Evolutionary conservation across 306 rosid species (phyloP).

Genomic region (Coriaria nepalensis): DNA sequence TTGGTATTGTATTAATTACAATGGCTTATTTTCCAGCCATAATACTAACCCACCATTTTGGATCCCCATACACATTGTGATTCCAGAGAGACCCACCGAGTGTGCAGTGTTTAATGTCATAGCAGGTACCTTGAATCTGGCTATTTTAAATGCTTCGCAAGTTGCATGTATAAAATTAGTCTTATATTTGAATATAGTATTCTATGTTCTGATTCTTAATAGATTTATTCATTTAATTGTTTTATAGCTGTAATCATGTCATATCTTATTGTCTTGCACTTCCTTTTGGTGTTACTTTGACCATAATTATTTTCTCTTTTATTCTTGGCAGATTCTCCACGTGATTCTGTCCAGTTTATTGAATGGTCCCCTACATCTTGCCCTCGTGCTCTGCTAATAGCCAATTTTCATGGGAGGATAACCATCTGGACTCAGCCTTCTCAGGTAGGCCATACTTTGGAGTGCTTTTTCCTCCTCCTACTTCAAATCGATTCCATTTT

Average conservation of each 20-base stretch:
- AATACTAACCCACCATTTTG: conserved; percentile 75
- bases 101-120: conserved; percentile 70
- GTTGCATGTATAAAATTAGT: too few species aligned
- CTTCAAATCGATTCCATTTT: conserved; percentile 7
- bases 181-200: too few species aligned
- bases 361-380: conserved; percentile 95
- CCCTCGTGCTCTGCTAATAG: conserved; percentile 71
- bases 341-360: conserved; percentile 97
- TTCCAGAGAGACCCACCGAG: conserved; percentile 96
- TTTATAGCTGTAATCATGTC: neutral
- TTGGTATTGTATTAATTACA: neutral
- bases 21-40: conserved; percentile 33
- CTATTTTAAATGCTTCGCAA: conserved; percentile 1
- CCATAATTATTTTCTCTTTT: neutral
- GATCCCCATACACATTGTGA: conserved; percentile 86
- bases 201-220: too few species aligned
- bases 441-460: conserved; percentile 44
- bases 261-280: neutral
- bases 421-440: conserved; percentile 96
- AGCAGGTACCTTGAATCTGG: conserved; percentile 46
- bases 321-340: conserved; percentile 72
- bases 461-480: conserved; percentile 5
- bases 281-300: neutral
- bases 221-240: too few species aligned
- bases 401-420: conserved; percentile 96